Conservation (phyloP, 176 grass and related monocot genomes). For the Carex scoparia region DNA sequence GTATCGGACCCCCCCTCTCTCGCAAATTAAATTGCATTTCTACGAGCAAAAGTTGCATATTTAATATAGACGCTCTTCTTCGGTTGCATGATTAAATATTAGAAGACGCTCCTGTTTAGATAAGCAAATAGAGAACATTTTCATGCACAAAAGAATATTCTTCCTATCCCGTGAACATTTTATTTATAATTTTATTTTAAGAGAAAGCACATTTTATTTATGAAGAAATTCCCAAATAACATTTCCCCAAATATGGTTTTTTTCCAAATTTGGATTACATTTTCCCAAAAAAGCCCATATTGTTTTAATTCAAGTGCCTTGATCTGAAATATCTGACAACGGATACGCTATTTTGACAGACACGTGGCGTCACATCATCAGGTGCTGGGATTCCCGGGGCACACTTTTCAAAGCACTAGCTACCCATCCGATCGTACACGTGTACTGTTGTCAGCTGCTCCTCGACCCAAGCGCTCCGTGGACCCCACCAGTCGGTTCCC, state of each 20-base stretch:
- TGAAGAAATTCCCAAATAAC: neutral
- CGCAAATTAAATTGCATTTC: no score
- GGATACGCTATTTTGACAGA: neutral
- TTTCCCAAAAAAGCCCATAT: neutral
- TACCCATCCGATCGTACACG: neutral
- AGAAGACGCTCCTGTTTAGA: neutral
- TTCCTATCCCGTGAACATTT: no score
- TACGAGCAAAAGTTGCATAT: no score
- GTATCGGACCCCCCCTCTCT: no score
- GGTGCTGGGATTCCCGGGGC: neutral
- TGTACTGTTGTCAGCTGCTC: neutral
- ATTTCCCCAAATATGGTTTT: neutral
- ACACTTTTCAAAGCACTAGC: neutral
- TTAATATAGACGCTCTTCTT: no score
- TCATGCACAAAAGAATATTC: no score
- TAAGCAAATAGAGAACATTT: neutral
- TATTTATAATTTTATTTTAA: no score
- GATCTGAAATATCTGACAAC: neutral
- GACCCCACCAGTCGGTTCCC: neutral
- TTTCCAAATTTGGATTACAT: neutral
- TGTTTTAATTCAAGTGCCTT: neutral
- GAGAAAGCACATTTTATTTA: no score
- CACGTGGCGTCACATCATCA: conserved; percentile 16
- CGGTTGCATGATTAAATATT: no score
- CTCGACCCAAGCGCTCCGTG: neutral